Evolutionary conservation across 2,329 filamentous ascomycete genomes (phyloP).

Genomic region (Sporothrix inflata): DNA sequence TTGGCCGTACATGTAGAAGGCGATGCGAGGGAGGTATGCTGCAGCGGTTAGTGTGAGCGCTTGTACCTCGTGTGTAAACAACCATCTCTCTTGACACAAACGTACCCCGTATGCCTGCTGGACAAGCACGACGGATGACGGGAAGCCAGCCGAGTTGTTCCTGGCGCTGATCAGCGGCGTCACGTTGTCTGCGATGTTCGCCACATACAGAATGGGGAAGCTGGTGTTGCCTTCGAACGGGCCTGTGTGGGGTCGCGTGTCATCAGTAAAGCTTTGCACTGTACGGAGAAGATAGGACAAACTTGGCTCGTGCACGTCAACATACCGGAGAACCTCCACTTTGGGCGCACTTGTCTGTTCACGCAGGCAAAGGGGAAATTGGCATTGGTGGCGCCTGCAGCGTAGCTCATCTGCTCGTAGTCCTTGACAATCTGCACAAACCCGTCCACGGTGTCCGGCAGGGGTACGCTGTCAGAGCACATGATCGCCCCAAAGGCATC

Average conservation of each 20-base stretch:
- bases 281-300: no score
- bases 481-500: constrained; percentile 52
- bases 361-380: constrained; percentile 48
- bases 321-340: constrained; percentile 43
- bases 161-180: constrained; percentile 49
- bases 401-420: constrained; percentile 45
- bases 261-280: no score
- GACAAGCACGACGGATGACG: constrained; percentile 49
- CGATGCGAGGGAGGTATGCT: constrained; percentile 48
- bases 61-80: no score
- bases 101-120: constrained; percentile 57
- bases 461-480: constrained; percentile 48
- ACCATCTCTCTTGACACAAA: not conserved
- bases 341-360: constrained; percentile 44
- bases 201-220: constrained; percentile 50
- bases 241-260: constrained; percentile 29
- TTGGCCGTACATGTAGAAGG: constrained; percentile 50
- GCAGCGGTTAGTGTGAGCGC: not conserved
- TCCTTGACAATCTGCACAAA: constrained; percentile 43
- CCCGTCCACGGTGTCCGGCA: constrained; percentile 41
- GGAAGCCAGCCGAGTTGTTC: constrained; percentile 32
- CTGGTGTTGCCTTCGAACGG: constrained; percentile 42
- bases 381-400: constrained; percentile 50
- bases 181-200: constrained; percentile 50
- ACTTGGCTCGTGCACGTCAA: no score